These are phyloP conservation scores for Mrakia hoshinonis DNA, from an alignment of 768 basidiomycete genomes.

Conservation along the genomic window DNA sequence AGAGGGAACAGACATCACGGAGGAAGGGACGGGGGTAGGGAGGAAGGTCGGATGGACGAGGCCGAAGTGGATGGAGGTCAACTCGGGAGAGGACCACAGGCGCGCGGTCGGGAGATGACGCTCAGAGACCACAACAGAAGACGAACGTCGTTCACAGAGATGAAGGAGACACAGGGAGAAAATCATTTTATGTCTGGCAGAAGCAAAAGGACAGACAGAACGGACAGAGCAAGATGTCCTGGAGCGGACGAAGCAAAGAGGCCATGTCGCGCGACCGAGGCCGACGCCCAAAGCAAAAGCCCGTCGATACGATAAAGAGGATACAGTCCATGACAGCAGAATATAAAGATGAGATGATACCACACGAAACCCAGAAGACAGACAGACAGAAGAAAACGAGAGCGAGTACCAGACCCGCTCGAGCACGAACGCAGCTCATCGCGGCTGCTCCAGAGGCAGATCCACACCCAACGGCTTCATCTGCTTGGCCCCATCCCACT, in stretches of 20 bases:
- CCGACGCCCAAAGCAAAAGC: not conserved
- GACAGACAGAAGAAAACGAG: not conserved
- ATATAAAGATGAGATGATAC: not conserved
- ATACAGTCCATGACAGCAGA: not conserved
- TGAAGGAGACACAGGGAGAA: not conserved
- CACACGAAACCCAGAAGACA: not conserved
- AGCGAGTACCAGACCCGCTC: not conserved
- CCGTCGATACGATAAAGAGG: not conserved
- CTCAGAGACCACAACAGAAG: not conserved
- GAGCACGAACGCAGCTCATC: not conserved
- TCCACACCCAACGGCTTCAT: constrained; percentile 12
- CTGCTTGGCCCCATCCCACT: constrained; percentile 8
- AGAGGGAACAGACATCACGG: not conserved
- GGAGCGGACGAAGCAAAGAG: not conserved
- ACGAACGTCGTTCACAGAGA: not conserved
- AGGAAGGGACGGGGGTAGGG: not conserved
- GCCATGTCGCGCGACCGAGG: too few relatives aligned
- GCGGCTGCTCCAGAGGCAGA: not conserved
- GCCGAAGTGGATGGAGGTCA: too few relatives aligned
- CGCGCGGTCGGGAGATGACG: not conserved
- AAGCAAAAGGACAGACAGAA: not conserved
- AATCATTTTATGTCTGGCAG: not conserved
- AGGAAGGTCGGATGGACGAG: not conserved
- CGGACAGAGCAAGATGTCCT: not conserved
- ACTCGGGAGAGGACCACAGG: not conserved